Base-by-base conservation (phyloP, 192 early-diverging fungal genomes). In the Chytriomyces sp. region DNA sequence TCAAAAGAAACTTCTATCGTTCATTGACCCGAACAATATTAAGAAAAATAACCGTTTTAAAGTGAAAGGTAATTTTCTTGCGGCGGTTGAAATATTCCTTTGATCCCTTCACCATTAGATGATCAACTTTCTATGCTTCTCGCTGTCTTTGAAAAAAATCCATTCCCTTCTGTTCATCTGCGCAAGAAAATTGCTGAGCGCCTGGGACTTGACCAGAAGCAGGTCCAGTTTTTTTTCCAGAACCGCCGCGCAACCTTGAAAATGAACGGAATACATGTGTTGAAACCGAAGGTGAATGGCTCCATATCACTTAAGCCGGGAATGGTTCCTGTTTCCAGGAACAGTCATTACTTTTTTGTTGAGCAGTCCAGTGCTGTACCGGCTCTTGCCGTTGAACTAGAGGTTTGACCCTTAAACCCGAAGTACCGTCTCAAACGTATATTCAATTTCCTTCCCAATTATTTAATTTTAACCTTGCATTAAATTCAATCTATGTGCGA, bases 141-240 rank as follows among this genome's bases (percentile, higher is more conserved):
- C 3, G 22, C 56, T 17, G 56, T 58, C 12, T 58, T 58, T 58
- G 22, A 25, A 25, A 58, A 58, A 28, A 58, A 58, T 28, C 26
- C 56, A 28, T 58, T 58, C 4, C 56, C 56, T 1, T 30, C 26
- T 1, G 26, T 25, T 32, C 12, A 14, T 17, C 56, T 58, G 56
- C 56, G 56, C 0, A 12, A 26, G 1, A 58, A 58, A 28, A 17
- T 58, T 12, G 14, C 56, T 17, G 36, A 41, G 61, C 61, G 32
- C 17, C n/a, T 41, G 32, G 36, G 36, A 17, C 12, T 58, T 12
- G 56, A 58, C 19, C 22, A 32, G 26, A 39, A 34, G 40, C 68
- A 70, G 39, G 38, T 70, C 22, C 68, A 70, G 39, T 70, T 70
- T 44, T 70, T 54, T 54, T 70, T 70, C 37, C 68, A 70, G 36